Percentiles rank a stretch among this genome's conserved stretches.
phyloP scores from a whole-genome alignment of 768 basidiomycete species.

The Sarcodon aspratus region DNA sequence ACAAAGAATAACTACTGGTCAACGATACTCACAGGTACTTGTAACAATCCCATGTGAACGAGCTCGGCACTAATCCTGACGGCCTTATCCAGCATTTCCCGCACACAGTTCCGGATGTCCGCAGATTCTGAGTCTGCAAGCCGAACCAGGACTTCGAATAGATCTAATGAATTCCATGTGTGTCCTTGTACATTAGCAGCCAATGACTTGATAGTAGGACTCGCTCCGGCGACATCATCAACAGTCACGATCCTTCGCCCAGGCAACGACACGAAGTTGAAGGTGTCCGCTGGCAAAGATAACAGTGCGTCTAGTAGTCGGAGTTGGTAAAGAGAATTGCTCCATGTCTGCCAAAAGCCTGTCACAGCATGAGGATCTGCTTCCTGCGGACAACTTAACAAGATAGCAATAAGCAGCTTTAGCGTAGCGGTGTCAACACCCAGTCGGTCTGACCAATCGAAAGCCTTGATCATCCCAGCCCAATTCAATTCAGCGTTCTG shows the following conservation, averaged over 20 bases:
- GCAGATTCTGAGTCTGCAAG: conserved; percentile 58
- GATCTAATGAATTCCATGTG: conserved; percentile 89
- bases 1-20: not conserved
- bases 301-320: conserved; percentile 82
- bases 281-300: conserved; percentile 80
- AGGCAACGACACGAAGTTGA: conserved; percentile 85
- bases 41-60: conserved; percentile 85
- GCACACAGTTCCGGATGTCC: conserved; percentile 67
- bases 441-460: conserved; percentile 76
- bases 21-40: conserved; percentile 63
- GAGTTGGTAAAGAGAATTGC: conserved; percentile 76
- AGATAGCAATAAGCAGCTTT: conserved; percentile 80
- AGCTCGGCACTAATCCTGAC: conserved; percentile 90
- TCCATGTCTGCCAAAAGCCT: conserved; percentile 83
- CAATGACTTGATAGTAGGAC: conserved; percentile 85
- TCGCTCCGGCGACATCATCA: conserved; percentile 76
- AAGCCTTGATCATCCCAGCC: conserved; percentile 73
- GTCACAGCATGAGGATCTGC: conserved; percentile 68
- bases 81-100: conserved; percentile 90
- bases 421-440: conserved; percentile 85
- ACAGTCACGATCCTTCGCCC: conserved; percentile 77
- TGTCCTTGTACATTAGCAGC: conserved; percentile 86
- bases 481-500: conserved; percentile 66
- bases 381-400: conserved; percentile 72
- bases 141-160: conserved; percentile 81